Conservation (phyloP, 2,329 filamentous ascomycete genomes). For the Colletotrichum lini region DNA sequence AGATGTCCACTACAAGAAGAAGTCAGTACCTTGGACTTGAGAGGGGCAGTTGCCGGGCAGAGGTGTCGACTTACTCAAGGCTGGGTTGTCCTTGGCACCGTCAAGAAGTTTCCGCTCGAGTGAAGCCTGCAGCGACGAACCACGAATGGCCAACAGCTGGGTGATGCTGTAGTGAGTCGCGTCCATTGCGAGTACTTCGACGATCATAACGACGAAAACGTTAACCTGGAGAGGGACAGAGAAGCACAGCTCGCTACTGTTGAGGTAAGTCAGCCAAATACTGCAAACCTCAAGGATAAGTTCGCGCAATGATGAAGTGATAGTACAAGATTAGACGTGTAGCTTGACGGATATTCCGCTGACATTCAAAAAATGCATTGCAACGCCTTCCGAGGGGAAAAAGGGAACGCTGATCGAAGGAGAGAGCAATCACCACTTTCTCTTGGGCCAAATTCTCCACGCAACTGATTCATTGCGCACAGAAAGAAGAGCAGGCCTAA, state of each 20-base stretch:
- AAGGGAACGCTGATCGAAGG: background rate
- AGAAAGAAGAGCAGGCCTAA: background rate
- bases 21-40: constrained; percentile 3
- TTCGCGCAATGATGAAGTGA: background rate
- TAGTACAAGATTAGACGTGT: background rate
- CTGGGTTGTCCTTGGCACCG: constrained; percentile 15
- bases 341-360: background rate
- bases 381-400: background rate
- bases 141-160: constrained; percentile 36
- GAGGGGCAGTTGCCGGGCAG: background rate
- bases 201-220: background rate
- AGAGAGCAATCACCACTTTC: background rate
- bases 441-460: too few relatives aligned
- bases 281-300: background rate
- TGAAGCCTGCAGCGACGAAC: constrained; percentile 16
- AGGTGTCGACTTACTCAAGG: constrained; percentile 4
- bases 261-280: background rate
- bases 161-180: constrained; percentile 25
- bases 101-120: constrained; percentile 34
- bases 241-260: background rate
- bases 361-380: background rate
- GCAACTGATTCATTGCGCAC: background rate
- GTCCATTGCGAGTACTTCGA: constrained; percentile 22
- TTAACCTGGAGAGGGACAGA: background rate
- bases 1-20: constrained; percentile 32